phyloP scores from a whole-genome alignment of 2,329 filamentous ascomycete genomes.

The Albophoma yamanashiensis region DNA sequence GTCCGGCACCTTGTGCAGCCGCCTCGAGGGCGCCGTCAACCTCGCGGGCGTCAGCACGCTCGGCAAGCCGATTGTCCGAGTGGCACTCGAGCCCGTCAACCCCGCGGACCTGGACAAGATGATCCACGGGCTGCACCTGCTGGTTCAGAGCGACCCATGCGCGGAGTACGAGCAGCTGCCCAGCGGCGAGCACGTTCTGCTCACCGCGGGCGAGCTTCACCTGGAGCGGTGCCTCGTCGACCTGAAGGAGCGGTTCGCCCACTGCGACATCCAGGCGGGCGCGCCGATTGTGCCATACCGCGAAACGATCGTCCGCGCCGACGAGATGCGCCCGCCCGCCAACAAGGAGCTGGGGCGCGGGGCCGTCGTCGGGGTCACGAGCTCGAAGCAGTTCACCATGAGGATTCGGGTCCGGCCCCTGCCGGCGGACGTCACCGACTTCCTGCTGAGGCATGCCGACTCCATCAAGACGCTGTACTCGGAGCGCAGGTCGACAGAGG shows the following conservation, averaged over 20 bases:
- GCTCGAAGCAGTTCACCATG: slow-evolving; percentile 77
- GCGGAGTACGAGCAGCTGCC: slow-evolving; percentile 89
- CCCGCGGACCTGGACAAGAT: slow-evolving; percentile 89
- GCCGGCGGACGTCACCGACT: slow-evolving; percentile 69
- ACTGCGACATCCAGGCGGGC: slow-evolving; percentile 88
- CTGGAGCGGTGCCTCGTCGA: slow-evolving; percentile 90
- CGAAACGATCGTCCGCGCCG: slow-evolving; percentile 77
- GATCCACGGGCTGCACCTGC: slow-evolving; percentile 74
- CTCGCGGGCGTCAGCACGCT: slow-evolving; percentile 73
- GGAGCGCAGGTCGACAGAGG: slow-evolving; percentile 41
- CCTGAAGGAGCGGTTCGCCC: slow-evolving; percentile 82
- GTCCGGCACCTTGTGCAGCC: slow-evolving; percentile 85
- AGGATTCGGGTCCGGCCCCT: slow-evolving; percentile 69
- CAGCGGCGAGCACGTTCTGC: slow-evolving; percentile 87
- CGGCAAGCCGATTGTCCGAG: slow-evolving; percentile 85
- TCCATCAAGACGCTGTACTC: slow-evolving; percentile 73
- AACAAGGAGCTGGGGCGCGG: slow-evolving; percentile 83
- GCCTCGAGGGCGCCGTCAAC: slow-evolving; percentile 77
- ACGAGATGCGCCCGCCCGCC: slow-evolving; percentile 84
- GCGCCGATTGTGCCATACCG: slow-evolving; percentile 92
- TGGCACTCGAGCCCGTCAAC: slow-evolving; percentile 87
- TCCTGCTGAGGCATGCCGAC: slow-evolving; percentile 67
- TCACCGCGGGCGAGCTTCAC: slow-evolving; percentile 91
- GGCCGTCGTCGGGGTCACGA: slow-evolving; percentile 62
- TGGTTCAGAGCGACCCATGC: slow-evolving; percentile 92